Base-by-base conservation (phyloP, 345 rosid species). In the Physaria fendleri region DNA sequence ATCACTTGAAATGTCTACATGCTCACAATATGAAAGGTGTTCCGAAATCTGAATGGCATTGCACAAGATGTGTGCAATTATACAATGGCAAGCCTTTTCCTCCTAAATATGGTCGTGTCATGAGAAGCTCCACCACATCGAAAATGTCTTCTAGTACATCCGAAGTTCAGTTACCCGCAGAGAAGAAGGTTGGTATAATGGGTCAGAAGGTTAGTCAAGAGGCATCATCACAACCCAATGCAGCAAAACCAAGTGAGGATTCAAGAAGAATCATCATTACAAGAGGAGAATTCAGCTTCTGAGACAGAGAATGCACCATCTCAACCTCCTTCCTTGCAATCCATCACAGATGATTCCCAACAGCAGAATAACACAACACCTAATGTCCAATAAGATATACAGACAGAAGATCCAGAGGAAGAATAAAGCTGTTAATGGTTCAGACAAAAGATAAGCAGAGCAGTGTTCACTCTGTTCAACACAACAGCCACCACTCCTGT, bases 31-130 rank as follows among this genome's bases (percentile, higher is more conserved):
- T 80, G 61, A 87, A 82, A 79, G 83, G 77, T 48, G 83, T 93
- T 62, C 99, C 99, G 12, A 84, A 87, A 71, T 84, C 79, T 66
- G 99, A 93, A 70, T 93, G 99, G 99, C 97, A 93, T 72, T 93
- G 97, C 74, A 41, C 77, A 60, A 93, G 72, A 57, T 93, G 99
- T 77, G 70, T 82, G 74, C 73, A 83, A 22, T 62, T 85, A 62
- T 82, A 86, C 75, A 82, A 78, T 52, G 99, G 99, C 10, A 93
- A 93, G 75, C 77, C 97, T 70, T 76, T 87, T 74, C 96, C 99
- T 17, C 97, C 97, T 59, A 93, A 93, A 71, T 89, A 89, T 68
- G 99, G 99, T 3, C 90, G 99, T 39, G 97, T 93, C 50, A 88
- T 88, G 73, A 69, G 73, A 77, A 92, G 87, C 47, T 49, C 76